Evolutionary conservation across 371 early-diverging fungal species (phyloP), one percentile per base, ranked within the genome.

Genomic region (Rhizomucor pusillus): DNA sequence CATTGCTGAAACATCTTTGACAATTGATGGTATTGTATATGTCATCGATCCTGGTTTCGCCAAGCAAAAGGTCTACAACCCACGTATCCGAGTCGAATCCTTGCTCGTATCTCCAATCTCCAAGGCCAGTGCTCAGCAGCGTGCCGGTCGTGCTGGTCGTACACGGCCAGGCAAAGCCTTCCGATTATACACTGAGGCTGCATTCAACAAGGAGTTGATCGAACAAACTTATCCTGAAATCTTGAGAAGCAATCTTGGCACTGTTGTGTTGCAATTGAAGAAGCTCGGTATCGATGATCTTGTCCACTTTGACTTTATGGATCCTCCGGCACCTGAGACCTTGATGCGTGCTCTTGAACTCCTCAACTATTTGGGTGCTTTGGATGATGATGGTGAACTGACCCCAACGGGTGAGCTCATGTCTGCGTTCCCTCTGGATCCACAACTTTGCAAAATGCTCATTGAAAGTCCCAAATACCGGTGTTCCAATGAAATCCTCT

Each of bases 31-130:
- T 60, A 92, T 99, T 54, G 95, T 92, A 9, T 99, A 98, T 72
- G 99, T 99, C 35, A 89, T 99, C 43, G 99, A 99, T 70, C 95
- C 96, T 22, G 99, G 99, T 1, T 94, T 98, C 60, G 82, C 95
- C 20, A 99, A 99, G 69, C 95, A 96, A 71, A 99, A 97, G 74
- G 95, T 93, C 22, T 94, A 93, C 72, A 95, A 97, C 65, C 98
- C 98, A 46, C 87, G 95, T 55, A 86, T 95, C 37, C 90, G 94
- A 60, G 88, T 91, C 41, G 91, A 90, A 54, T 84, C 84, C 5
- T 75, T 91, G 47, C 69, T 89, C 37, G 87, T 89, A 2, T 82
- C 82, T 12, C 89, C 86, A 14, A 90, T 93, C 29, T 86, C 88
- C 44, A 84, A 87, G 39, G 90, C 89, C 41, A 87, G 77, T 41